Evolutionary conservation across 257 asterid species (phyloP), one percentile per base, ranked within the genome.

Genomic region (Rhazya stricta): DNA sequence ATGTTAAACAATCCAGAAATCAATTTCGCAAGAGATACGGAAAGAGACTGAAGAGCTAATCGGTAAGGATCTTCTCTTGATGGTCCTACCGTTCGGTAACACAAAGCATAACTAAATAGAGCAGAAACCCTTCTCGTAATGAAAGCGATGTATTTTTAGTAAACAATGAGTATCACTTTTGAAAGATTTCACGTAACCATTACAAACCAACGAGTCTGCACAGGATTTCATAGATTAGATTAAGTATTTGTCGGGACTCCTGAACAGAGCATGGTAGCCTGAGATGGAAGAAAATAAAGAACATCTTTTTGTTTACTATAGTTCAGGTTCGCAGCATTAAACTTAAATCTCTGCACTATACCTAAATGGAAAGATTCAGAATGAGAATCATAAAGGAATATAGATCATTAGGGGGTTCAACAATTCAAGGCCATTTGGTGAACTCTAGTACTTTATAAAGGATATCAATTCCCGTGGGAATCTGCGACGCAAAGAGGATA

Each of bases 401-500:
- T n/a, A 53, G 39, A 29, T 0, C 5, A 15, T 3, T 32, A 29
- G 5, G 68, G 68, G 8, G 3, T 7, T 62, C 12, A 0, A 62
- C 41, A 67, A 66, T 48, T 91, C 88, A 93, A 81, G 98, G 97
- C 97, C 98, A 91, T 2, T 78, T 83, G 66, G 96, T 89, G 80
- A 90, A 90, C 71, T 94, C 93, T 32, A 91, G 80, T 9, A 89
- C 96, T 84, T 90, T 91, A 77, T 88, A 83, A 71, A 94, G 85
- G 15, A 90, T 91, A 56, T 94, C 97, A 34, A 92, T 70, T 72
- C 99, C 99, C 1, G 99, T 90, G 13, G 99, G 98, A 71, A 94
- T 94, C 83, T 94, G 99, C 84, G 83, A 87, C 37, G 88, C 73
- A 86, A 94, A 94, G 85, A 94, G 98, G 62, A 75, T 2, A 50